Evolutionary conservation across 768 basidiomycete species (phyloP), one percentile per base, ranked within the genome.

Genomic region (Tulasnella sp.): DNA sequence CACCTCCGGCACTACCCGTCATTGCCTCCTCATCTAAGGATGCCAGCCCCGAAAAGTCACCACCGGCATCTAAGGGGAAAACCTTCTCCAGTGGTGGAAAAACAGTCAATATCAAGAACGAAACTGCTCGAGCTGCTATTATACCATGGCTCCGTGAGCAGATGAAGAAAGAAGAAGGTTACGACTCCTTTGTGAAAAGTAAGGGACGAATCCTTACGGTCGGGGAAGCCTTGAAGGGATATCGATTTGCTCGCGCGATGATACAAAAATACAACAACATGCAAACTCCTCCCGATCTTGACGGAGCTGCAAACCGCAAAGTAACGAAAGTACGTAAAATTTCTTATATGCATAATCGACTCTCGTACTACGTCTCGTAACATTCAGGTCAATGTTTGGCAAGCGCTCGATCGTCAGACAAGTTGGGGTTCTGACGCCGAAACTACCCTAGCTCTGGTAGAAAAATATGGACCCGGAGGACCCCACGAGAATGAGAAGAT

Each of bases 381-480:
- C 33, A n/a, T 5, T 31, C 32, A 56, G 47, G 78, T 78, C 53
- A 56, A 83, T 52, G 69, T 84, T 24, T 64, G 73, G 59, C 64
- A 61, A 33, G 76, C 75, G 6, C 65, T 84, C 44, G 65, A 66
- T 16, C 59, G 79, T 13, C 66, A 70, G 28, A 54, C 54, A 25
- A 47, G 59, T 31, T 78, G 72, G 67, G 68, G 70, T 2, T 59
- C 67, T 8, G 68, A 69, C 25, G 77, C 76, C 60, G 63, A 64
- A 13, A 77, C 77, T 56, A 75, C 72, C 5, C 62, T 77, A 42
- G 41, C 50, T 8, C 72, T 83, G 32, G 62, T 81, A 35, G 61
- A 58, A 15, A 63, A 74, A 46, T 83, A 83, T 58, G 82, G 82
- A 2, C 69, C 71, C 25, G 62, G 70, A 7, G 80, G 79, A 5